A percentile compares a stretch with the other conserved stretches of the same genome.
Conservation (phyloP, 306 rosid genomes). For the Prunus mira region DNA sequence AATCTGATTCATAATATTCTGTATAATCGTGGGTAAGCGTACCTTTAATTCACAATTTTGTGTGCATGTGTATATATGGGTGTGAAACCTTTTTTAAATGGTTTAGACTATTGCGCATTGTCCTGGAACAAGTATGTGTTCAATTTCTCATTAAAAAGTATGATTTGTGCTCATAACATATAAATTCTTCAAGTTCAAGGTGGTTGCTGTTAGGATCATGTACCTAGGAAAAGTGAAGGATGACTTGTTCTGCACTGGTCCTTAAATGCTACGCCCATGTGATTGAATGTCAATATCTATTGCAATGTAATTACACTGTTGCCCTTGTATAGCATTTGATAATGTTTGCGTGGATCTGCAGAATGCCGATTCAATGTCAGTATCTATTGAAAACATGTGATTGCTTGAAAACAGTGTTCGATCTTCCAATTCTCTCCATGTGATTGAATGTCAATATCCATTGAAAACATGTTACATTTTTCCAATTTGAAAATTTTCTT, state of each 20-base stretch:
- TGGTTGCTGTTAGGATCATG: background rate
- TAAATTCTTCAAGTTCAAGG: background rate
- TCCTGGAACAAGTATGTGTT: background rate
- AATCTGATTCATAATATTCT: constrained; percentile 80
- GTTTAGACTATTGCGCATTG: background rate
- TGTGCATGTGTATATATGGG: background rate
- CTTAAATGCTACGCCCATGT: background rate
- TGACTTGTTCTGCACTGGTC: background rate
- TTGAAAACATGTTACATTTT: background rate
- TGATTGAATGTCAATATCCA: background rate
- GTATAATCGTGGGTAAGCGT: constrained; percentile 78
- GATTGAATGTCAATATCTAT: background rate
- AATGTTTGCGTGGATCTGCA: background rate
- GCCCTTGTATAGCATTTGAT: background rate
- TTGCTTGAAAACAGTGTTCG: too few relatives aligned
- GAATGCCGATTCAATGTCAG: too few relatives aligned
- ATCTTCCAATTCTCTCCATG: too few relatives aligned
- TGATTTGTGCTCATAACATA: background rate
- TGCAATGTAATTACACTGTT: background rate
- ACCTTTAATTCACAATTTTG: constrained; percentile 8
- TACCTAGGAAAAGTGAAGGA: background rate
- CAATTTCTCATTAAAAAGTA: background rate
- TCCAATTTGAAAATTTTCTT: background rate
- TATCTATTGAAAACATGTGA: too few relatives aligned
- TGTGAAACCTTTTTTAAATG: background rate